Evolutionary conservation across 2,329 filamentous ascomycete genomes (phyloP).

Genomic region (Cadophora gregata): DNA sequence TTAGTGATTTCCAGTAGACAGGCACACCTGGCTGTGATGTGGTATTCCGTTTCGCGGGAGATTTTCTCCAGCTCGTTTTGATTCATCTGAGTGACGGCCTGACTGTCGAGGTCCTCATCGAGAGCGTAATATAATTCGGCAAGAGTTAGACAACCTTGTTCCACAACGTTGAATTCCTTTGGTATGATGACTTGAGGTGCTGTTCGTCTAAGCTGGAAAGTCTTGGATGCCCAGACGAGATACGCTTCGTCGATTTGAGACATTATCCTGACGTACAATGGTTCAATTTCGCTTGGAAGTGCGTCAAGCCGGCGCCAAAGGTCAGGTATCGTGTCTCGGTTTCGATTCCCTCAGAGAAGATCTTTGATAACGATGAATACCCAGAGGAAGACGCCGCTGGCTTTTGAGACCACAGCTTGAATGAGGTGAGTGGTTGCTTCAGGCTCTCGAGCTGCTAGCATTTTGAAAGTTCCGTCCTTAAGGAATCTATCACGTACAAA

Average conservation of each 20-base stretch:
- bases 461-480: slow-evolving; percentile 25
- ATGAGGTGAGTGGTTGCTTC: slow-evolving; percentile 10
- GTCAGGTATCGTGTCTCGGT: slow-evolving; percentile 23
- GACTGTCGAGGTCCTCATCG: not conserved
- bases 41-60: not conserved
- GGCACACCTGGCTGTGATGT: slow-evolving; percentile 14
- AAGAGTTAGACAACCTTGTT: not conserved
- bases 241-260: slow-evolving; percentile 8
- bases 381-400: slow-evolving; percentile 36
- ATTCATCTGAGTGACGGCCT: not conserved
- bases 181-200: not conserved
- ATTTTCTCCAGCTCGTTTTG: not conserved
- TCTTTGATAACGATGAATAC: slow-evolving; percentile 30
- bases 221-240: slow-evolving; percentile 16
- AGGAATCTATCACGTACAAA: slow-evolving; percentile 32
- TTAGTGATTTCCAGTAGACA: slow-evolving; percentile 15
- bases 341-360: slow-evolving; percentile 22
- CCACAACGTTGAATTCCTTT: not conserved
- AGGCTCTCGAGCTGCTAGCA: slow-evolving; percentile 5
- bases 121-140: slow-evolving; percentile 10
- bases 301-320: slow-evolving; percentile 17
- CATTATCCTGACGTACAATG: slow-evolving; percentile 16
- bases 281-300: slow-evolving; percentile 21
- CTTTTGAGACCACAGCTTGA: slow-evolving; percentile 21
- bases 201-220: slow-evolving; percentile 15